A percentile compares a stretch with the other conserved stretches of the same genome.
Conservation (phyloP, 2,329 filamentous ascomycete genomes). For the Penicillium sp. region DNA sequence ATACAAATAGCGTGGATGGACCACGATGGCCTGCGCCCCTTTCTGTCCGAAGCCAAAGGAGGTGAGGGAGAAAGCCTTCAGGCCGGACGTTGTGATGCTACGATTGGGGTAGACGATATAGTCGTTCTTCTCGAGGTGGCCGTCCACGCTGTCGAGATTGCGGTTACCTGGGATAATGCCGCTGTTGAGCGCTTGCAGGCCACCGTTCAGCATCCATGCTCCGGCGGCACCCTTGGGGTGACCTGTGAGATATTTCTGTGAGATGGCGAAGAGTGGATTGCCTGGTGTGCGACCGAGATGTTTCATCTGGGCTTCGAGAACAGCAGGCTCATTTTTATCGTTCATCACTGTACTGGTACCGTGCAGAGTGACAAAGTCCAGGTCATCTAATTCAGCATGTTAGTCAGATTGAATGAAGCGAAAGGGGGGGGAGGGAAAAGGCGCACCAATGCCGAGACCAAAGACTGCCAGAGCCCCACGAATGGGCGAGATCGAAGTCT, state of each 20-base stretch:
- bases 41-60: constrained; percentile 99
- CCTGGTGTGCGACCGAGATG: constrained; percentile 93
- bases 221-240: constrained; percentile 98
- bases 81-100: constrained; percentile 89
- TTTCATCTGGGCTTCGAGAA: constrained; percentile 89
- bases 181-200: constrained; percentile 87
- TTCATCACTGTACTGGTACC: constrained; percentile 97
- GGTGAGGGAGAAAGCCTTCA: constrained; percentile 97
- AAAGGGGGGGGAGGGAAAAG: neutral
- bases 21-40: neutral
- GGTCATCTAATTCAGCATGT: constrained; percentile 57
- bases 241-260: constrained; percentile 97
- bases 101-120: constrained; percentile 94
- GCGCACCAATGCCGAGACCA: constrained; percentile 77
- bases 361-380: constrained; percentile 94
- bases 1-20: neutral
- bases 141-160: constrained; percentile 94
- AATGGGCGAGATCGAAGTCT: constrained; percentile 70
- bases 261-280: constrained; percentile 89
- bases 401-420: neutral
- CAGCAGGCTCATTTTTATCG: constrained; percentile 98
- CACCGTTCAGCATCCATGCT: constrained; percentile 99
- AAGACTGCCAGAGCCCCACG: constrained; percentile 93
- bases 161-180: constrained; percentile 93
- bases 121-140: constrained; percentile 93